Conservation (phyloP, 768 basidiomycete genomes). For the Lentinula sp. region DNA sequence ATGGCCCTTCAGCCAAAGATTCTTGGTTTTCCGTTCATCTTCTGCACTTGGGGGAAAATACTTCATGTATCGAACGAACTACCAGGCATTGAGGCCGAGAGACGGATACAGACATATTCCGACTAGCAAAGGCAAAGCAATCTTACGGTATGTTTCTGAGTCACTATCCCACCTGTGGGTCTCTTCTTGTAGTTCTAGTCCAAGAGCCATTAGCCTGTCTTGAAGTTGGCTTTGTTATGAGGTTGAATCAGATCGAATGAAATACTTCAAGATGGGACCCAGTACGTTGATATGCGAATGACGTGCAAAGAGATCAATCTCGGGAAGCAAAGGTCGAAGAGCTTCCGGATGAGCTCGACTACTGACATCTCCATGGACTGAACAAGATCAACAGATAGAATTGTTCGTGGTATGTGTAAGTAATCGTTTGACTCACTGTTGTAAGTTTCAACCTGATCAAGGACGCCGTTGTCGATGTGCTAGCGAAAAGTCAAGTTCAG, state of each 20-base stretch:
- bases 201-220: slow-evolving; percentile 30
- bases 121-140: background rate
- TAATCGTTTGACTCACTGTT: slow-evolving; percentile 22
- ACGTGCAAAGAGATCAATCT: slow-evolving; percentile 19
- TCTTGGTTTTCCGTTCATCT: slow-evolving; percentile 35
- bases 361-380: slow-evolving; percentile 28
- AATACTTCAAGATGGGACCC: slow-evolving; percentile 23
- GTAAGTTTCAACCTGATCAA: slow-evolving; percentile 38
- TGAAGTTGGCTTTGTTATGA: background rate
- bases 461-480: slow-evolving; percentile 34
- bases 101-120: background rate
- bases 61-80: slow-evolving; percentile 42
- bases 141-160: slow-evolving; percentile 25
- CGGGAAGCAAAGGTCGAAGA: slow-evolving; percentile 22
- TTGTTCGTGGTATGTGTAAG: too few relatives aligned
- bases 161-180: slow-evolving; percentile 25
- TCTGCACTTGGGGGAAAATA: slow-evolving; percentile 37
- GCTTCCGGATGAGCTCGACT: slow-evolving; percentile 28
- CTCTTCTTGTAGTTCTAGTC: slow-evolving; percentile 35
- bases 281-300: slow-evolving; percentile 21
- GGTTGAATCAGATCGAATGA: background rate
- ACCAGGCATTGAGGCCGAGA: background rate
- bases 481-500: slow-evolving; percentile 9
- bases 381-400: background rate
- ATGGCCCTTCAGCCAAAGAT: slow-evolving; percentile 48